Conservation (phyloP, 139 green algal species). For the Asterochloris erici region DNA sequence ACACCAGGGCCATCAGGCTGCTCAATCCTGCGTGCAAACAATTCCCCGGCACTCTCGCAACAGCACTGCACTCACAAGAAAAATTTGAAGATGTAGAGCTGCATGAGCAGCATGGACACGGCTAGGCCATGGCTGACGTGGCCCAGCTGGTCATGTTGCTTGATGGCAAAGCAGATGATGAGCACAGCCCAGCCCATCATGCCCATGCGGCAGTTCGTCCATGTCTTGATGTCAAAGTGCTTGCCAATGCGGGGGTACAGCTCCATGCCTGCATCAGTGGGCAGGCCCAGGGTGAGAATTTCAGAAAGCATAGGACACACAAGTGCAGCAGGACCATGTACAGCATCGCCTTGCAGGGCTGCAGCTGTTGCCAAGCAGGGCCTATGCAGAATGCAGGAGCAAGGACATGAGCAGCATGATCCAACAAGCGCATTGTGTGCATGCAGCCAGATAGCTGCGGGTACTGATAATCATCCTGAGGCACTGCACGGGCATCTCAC, state of each 20-base stretch:
- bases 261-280: constrained; percentile 45
- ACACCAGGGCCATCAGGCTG: too few relatives aligned
- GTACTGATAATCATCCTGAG: not conserved
- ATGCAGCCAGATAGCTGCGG: not conserved
- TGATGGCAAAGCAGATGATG: constrained; percentile 48
- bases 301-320: not conserved
- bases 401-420: too few relatives aligned
- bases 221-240: constrained; percentile 75
- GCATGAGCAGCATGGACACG: constrained; percentile 53
- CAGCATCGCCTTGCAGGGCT: too few relatives aligned
- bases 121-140: constrained; percentile 54
- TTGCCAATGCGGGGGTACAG: constrained; percentile 70
- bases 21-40: too few relatives aligned
- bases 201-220: constrained; percentile 81
- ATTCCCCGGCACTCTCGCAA: too few relatives aligned
- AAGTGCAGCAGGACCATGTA: too few relatives aligned
- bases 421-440: not conserved
- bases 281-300: not conserved
- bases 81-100: constrained; percentile 70
- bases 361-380: not conserved
- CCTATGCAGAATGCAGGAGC: too few relatives aligned
- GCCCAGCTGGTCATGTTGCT: constrained; percentile 57
- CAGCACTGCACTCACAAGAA: constrained; percentile 40
- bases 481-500: constrained; percentile 17
- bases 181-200: constrained; percentile 74